These are phyloP conservation scores for Thelephora aurantiotincta DNA, from an alignment of 768 basidiomycete species.

Conservation along the genomic window DNA sequence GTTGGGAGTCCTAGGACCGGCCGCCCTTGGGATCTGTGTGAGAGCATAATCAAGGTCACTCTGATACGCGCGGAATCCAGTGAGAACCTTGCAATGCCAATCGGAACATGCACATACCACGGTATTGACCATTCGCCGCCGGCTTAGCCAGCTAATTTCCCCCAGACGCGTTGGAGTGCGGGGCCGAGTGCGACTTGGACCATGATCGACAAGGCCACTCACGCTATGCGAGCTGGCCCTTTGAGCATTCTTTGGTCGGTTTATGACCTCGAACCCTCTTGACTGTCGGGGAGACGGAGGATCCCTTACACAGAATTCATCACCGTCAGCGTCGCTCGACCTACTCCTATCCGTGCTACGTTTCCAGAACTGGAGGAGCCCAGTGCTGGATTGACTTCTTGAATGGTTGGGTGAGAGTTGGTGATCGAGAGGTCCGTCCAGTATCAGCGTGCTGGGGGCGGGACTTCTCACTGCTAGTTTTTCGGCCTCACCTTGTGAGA, in stretches of 20 bases:
- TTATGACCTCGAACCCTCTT: slow-evolving; percentile 34
- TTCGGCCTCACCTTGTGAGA: neutral
- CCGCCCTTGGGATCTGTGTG: slow-evolving; percentile 36
- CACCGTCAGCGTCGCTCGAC: neutral
- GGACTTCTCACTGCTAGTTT: neutral
- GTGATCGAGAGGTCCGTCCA: too few species aligned
- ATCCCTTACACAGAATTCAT: neutral
- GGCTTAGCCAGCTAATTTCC: slow-evolving; percentile 69
- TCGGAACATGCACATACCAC: slow-evolving; percentile 34
- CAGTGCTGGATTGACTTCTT: too few species aligned
- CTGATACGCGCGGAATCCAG: slow-evolving; percentile 21
- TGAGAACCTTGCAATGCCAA: slow-evolving; percentile 1
- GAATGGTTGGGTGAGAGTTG: neutral
- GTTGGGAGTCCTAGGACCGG: slow-evolving; percentile 31
- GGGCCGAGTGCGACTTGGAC: slow-evolving; percentile 17
- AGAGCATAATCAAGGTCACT: slow-evolving; percentile 61
- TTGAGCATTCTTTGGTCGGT: slow-evolving; percentile 35
- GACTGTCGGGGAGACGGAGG: slow-evolving; percentile 20
- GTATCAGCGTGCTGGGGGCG: neutral
- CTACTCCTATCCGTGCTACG: too few species aligned
- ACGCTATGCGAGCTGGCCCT: slow-evolving; percentile 34
- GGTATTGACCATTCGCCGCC: slow-evolving; percentile 54
- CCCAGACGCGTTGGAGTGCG: slow-evolving; percentile 39
- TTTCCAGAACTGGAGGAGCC: too few species aligned
- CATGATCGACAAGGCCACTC: slow-evolving; percentile 23